Evolutionary conservation across 2,329 filamentous ascomycete species (phyloP).

Genomic region (Lasiodiplodia sp.): DNA sequence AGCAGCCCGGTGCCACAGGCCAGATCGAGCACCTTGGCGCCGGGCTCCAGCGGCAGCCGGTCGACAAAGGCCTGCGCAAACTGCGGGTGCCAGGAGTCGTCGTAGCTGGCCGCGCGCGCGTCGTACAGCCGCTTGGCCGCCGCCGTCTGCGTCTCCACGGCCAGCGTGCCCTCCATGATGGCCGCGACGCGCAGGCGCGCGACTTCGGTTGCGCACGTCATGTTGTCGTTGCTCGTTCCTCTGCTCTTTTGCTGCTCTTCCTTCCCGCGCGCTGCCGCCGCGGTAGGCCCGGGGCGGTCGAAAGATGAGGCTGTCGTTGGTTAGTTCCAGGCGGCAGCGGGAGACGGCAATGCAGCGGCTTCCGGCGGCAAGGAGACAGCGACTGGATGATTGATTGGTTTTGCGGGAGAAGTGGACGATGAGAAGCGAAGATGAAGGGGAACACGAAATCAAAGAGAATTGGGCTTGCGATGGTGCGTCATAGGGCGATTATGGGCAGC

Average conservation of each 20-base stretch:
- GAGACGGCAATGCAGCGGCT: neutral
- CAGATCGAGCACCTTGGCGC: slow-evolving; percentile 54
- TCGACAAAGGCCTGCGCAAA: slow-evolving; percentile 50
- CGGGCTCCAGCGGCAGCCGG: slow-evolving; percentile 41
- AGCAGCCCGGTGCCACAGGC: slow-evolving; percentile 57
- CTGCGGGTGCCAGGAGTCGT: slow-evolving; percentile 51
- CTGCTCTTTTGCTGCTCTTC: too few relatives aligned
- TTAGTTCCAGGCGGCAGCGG: neutral
- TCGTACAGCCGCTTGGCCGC: slow-evolving; percentile 46
- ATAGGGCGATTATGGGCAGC: neutral
- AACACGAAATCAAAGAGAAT: neutral
- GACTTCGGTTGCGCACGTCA: neutral
- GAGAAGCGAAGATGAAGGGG: neutral
- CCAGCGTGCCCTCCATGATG: slow-evolving; percentile 20
- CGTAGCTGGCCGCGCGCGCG: slow-evolving; percentile 45
- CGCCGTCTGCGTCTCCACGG: neutral
- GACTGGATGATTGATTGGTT: neutral
- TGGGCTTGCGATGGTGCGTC: neutral
- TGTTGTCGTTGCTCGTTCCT: neutral
- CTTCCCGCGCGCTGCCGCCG: too few relatives aligned
- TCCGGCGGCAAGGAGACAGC: neutral
- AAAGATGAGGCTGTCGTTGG: neutral
- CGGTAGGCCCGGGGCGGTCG: too few relatives aligned
- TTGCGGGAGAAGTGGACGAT: neutral
- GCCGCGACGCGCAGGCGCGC: slow-evolving; percentile 10